Evolutionary conservation across 345 rosid species (phyloP).

Genomic region (Aquilaria sinensis): DNA sequence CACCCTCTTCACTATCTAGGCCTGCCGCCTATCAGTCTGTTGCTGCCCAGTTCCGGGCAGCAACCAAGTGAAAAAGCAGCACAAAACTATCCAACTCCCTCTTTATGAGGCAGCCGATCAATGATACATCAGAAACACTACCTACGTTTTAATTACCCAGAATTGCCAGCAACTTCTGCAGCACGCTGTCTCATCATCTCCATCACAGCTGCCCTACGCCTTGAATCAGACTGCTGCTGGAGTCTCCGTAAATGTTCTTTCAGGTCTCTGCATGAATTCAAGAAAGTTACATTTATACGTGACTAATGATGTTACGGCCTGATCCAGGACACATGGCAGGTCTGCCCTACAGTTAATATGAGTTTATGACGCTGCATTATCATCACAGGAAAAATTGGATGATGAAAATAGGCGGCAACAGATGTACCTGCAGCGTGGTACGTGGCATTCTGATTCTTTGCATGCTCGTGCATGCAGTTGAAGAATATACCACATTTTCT

Average conservation of each 20-base stretch:
- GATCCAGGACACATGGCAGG: too few species aligned
- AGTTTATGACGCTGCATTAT: too few species aligned
- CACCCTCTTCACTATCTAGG: constrained; percentile 18
- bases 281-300: constrained; percentile 10
- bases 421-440: constrained; percentile 92
- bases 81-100: constrained; percentile 25
- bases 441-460: constrained; percentile 90
- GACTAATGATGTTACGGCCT: not conserved
- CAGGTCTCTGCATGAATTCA: constrained; percentile 61
- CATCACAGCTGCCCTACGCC: constrained; percentile 99
- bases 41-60: constrained; percentile 22
- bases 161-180: constrained; percentile 91
- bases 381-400: not conserved
- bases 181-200: constrained; percentile 99
- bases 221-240: constrained; percentile 94
- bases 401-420: not conserved
- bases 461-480: constrained; percentile 99
- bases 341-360: too few species aligned
- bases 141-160: constrained; percentile 46
- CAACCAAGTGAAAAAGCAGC: constrained; percentile 15
- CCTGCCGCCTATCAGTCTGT: constrained; percentile 11
- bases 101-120: constrained; percentile 10
- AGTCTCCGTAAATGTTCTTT: constrained; percentile 91
- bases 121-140: constrained; percentile 21
- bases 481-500: constrained; percentile 98